These are phyloP conservation scores for Acacia concinna DNA, from an alignment of 331 rosid species.

Conservation along the genomic window DNA sequence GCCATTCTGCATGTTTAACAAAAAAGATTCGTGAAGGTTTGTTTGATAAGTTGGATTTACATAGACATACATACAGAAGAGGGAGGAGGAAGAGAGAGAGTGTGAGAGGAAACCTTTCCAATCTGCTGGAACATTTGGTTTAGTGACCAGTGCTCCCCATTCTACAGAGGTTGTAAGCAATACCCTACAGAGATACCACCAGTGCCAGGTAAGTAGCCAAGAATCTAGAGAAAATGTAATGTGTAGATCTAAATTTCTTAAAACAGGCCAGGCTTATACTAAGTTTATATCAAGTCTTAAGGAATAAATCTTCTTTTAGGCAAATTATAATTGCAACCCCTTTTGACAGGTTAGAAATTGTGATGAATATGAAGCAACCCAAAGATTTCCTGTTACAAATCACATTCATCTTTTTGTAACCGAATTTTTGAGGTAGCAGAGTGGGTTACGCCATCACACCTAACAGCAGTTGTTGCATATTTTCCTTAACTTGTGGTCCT, in stretches of 20 bases:
- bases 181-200: conserved; percentile 60
- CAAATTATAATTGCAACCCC: neutral
- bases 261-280: neutral
- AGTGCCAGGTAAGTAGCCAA: conserved; percentile 20
- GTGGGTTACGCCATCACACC: neutral
- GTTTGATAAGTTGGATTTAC: neutral
- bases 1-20: conserved; percentile 84
- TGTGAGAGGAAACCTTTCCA: conserved; percentile 78
- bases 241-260: neutral
- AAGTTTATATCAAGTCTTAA: neutral
- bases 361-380: neutral
- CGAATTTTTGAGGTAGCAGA: neutral
- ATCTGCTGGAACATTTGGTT: conserved; percentile 85
- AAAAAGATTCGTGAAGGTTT: conserved; percentile 18
- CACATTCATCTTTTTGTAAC: conserved; percentile 1
- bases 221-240: conserved; percentile 6
- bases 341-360: neutral
- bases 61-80: neutral
- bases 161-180: conserved; percentile 80
- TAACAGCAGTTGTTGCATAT: neutral
- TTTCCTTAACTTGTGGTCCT: neutral
- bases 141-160: conserved; percentile 92
- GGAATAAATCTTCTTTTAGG: neutral
- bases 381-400: neutral
- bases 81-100: conserved; percentile 11